A percentile compares a stretch with the other conserved stretches of the same genome.
These are phyloP conservation scores for Kluyveromyces aestuarii DNA, from an alignment of 805 yeast genomes.

Conservation along the genomic window DNA sequence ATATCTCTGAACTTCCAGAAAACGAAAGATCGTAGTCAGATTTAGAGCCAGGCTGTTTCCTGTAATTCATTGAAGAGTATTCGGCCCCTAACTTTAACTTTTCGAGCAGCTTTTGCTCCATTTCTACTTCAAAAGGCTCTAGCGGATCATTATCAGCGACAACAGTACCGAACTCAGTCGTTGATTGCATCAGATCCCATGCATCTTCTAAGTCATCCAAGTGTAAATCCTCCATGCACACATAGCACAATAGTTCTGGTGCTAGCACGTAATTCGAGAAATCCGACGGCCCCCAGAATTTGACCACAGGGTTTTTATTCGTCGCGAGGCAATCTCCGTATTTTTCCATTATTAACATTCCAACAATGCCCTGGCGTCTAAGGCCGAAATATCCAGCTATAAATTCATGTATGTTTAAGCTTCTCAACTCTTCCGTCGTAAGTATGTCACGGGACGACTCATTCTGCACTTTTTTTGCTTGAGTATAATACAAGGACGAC, in stretches of 20 bases:
- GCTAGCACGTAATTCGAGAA: conserved; percentile 53
- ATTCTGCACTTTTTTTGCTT: conserved; percentile 36
- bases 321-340: conserved; percentile 26
- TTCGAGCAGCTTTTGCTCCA: conserved; percentile 6
- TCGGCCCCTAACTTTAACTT: conserved; percentile 5
- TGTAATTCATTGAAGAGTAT: conserved; percentile 3
- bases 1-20: not conserved
- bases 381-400: conserved; percentile 56
- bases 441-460: conserved; percentile 36
- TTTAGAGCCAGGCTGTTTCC: not conserved
- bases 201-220: conserved; percentile 34
- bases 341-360: conserved; percentile 32
- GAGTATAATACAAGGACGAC: conserved; percentile 40
- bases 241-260: conserved; percentile 47
- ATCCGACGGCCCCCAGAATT: conserved; percentile 52
- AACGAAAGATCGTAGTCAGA: not conserved
- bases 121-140: conserved; percentile 19
- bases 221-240: conserved; percentile 39
- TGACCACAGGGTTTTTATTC: conserved; percentile 36
- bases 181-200: conserved; percentile 36
- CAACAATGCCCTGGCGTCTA: conserved; percentile 44
- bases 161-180: conserved; percentile 39
- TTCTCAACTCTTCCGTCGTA: conserved; percentile 38
- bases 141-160: conserved; percentile 24
- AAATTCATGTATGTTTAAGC: conserved; percentile 37